These are phyloP conservation scores for Magnaporthales sp. DNA, from an alignment of 2,329 filamentous ascomycete genomes.

Conservation along the genomic window DNA sequence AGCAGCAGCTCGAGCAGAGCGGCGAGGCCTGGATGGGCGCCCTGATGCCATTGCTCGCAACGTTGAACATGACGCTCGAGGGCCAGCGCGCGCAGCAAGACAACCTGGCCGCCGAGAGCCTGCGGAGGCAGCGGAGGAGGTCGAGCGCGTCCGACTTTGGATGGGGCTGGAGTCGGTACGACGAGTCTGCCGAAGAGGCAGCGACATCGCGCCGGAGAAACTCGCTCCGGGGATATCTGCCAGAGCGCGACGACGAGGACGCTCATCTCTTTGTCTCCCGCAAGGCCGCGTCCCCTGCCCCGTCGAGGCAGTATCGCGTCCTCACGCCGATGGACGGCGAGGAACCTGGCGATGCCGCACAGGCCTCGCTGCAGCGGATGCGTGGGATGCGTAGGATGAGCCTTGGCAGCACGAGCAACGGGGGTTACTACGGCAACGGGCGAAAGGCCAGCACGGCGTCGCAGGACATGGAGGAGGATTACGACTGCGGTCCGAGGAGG, in stretches of 20 bases:
- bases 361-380: background rate
- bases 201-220: background rate
- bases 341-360: background rate
- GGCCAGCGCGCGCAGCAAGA: background rate
- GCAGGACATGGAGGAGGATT: background rate
- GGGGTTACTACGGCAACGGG: background rate
- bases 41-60: slow-evolving; percentile 3
- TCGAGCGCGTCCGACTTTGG: background rate
- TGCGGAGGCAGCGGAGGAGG: background rate
- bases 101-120: background rate
- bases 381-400: background rate
- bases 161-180: background rate
- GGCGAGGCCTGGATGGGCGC: slow-evolving; percentile 5
- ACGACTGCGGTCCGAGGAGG: background rate
- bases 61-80: slow-evolving; percentile 2
- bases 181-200: background rate
- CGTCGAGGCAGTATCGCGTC: background rate
- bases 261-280: background rate
- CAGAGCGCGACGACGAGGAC: background rate
- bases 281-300: background rate
- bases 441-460: background rate
- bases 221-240: background rate
- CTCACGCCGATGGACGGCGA: background rate
- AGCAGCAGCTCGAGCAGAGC: slow-evolving; percentile 3
- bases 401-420: background rate